Conservation (phyloP, 2,329 filamentous ascomycete species). For the Trichoderma sp. region DNA sequence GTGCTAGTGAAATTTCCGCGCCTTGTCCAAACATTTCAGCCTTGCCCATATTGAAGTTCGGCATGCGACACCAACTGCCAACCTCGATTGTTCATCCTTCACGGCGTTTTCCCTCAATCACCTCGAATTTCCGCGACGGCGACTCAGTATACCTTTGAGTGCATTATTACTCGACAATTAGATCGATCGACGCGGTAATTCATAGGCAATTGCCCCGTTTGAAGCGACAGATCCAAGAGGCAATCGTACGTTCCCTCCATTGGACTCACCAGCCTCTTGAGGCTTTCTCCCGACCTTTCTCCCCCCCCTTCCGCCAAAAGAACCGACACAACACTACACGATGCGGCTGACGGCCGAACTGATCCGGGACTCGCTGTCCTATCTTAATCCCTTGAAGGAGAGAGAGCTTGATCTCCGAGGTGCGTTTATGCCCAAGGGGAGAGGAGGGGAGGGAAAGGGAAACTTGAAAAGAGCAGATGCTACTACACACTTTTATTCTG, state of each 20-base stretch:
- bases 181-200: background rate
- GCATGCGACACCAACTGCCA: slow-evolving; percentile 7
- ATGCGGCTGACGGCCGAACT: slow-evolving; percentile 97
- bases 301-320: background rate
- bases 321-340: slow-evolving; percentile 28
- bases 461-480: slow-evolving; percentile 85
- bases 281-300: background rate
- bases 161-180: background rate
- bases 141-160: too few species aligned
- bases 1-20: slow-evolving; percentile 32
- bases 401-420: slow-evolving; percentile 99
- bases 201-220: background rate
- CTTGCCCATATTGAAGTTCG: slow-evolving; percentile 22
- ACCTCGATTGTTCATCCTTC: background rate
- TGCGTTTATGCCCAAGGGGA: slow-evolving; percentile 58
- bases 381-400: slow-evolving; percentile 98
- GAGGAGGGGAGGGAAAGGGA: background rate
- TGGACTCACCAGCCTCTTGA: background rate
- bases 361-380: slow-evolving; percentile 91
- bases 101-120: background rate
- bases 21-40: slow-evolving; percentile 32
- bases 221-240: background rate
- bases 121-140: background rate
- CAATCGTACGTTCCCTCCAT: background rate
- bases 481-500: slow-evolving; percentile 58